Evolutionary conservation across 1,139 yeast genomes (phyloP).

Genomic region (Saccharomyces pastorianus): DNA sequence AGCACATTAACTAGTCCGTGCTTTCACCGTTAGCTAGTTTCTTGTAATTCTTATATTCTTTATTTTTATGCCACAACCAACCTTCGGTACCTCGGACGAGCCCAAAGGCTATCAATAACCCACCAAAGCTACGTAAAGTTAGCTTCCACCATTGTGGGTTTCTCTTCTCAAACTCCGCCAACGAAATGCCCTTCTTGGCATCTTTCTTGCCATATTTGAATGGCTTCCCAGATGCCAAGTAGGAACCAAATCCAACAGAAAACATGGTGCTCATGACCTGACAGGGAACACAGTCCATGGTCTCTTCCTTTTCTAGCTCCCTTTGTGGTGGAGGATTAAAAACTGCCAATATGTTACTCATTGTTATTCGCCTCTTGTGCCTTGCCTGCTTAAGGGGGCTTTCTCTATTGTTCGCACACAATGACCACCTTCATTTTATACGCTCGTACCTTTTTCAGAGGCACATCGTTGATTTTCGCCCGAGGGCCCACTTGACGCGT

Average conservation of each 20-base stretch:
- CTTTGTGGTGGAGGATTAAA: slow-evolving; percentile 50
- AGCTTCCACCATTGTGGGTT: slow-evolving; percentile 57
- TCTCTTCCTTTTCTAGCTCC: slow-evolving; percentile 37
- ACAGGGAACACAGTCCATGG: slow-evolving; percentile 51
- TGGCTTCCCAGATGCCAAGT: slow-evolving; percentile 46
- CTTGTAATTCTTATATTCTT: slow-evolving; percentile 16
- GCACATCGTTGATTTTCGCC: not conserved
- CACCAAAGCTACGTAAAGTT: slow-evolving; percentile 45
- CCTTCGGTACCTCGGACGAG: slow-evolving; percentile 50
- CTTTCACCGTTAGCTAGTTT: slow-evolving; percentile 3
- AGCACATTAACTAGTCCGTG: not conserved
- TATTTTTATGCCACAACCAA: slow-evolving; percentile 39
- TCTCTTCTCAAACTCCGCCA: slow-evolving; percentile 29
- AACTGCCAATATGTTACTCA: slow-evolving; percentile 50
- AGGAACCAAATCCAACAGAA: slow-evolving; percentile 51
- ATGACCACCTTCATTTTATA: not conserved
- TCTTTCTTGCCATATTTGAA: slow-evolving; percentile 37
- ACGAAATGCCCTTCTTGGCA: slow-evolving; percentile 28
- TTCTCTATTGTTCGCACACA: not conserved
- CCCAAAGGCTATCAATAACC: slow-evolving; percentile 46
- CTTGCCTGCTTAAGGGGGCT: not conserved
- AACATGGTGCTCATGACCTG: slow-evolving; percentile 53
- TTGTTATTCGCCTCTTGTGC: slow-evolving; percentile 30
- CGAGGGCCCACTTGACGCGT: not conserved
- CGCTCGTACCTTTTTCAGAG: not conserved